Evolutionary conservation across 345 rosid genomes (phyloP), one percentile per base, ranked within the genome.

Genomic region (Lumnitzera littorea): DNA sequence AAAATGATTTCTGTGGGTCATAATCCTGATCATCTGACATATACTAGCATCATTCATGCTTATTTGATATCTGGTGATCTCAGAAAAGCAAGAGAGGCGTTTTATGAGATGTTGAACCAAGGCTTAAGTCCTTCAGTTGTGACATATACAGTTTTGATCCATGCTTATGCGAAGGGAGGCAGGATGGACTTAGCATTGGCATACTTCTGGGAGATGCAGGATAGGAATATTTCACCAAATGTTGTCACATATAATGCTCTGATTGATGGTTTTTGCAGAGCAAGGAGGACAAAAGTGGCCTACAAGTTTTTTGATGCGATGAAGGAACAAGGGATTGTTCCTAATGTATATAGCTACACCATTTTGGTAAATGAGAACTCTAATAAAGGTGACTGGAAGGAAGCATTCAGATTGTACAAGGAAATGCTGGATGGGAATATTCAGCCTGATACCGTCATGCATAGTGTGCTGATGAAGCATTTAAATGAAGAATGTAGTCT

Each of bases 301-400:
- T 76, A 83, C 64, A 69, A 58, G 55, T 67, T 67, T 75, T 80
- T 88, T 27, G n/a, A 27, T 54, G 77, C 74, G 70, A 85, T 88
- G 96, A 74, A 76, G 67, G 74, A 70, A 62, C 76, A 67, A 7
- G 89, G 87, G 62, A 60, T 83, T 55, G 51, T 60, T 58, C 84
- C 91, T 63, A 85, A 85, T 58, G 81, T 75, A 72, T 83, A 81
- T 74, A 85, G 81, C 73, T 88, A 81, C 74, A 85, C 96, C 24
- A 88, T 88, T 68, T 79, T 88, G 58, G 83, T 85, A 68, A 81
- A 68, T 73, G 81, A 64, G 71, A 66, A 77, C 73, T 72, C 78
- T 60, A 69, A 82, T 50, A 62, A 56, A 1, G 82, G 80, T 4
- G 68, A 82, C 51, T 83, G 86, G 89, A 71, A 75, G 64, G 88